These are phyloP conservation scores for Coffea humblotiana DNA, from an alignment of 305 asterid genomes.

Conservation along the genomic window DNA sequence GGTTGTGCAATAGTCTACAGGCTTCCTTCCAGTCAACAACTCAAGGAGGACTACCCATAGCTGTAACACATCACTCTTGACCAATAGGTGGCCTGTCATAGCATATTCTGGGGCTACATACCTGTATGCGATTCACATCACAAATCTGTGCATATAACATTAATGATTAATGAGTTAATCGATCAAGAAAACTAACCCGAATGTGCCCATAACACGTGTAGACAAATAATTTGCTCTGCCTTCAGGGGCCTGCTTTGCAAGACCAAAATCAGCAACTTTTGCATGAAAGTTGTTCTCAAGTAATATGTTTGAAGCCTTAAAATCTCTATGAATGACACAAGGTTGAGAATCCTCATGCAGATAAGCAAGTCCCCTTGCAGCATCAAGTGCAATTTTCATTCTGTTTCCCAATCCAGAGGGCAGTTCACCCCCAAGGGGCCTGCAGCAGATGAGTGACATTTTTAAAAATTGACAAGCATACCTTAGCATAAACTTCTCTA, in stretches of 20 bases:
- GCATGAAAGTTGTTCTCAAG: conserved; percentile 90
- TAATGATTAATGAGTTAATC: conserved; percentile 8
- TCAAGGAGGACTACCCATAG: conserved; percentile 98
- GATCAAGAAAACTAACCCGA: conserved; percentile 66
- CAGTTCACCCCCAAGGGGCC: conserved; percentile 92
- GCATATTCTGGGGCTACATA: conserved; percentile 99
- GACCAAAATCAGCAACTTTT: conserved; percentile 98
- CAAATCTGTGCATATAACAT: conserved; percentile 13
- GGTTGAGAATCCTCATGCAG: conserved; percentile 99
- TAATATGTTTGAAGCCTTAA: conserved; percentile 92
- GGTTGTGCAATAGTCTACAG: conserved; percentile 98
- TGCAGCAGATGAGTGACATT: conserved; percentile 32
- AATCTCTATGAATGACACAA: conserved; percentile 95
- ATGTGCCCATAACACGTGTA: conserved; percentile 99
- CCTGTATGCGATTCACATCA: conserved; percentile 38
- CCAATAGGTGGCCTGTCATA: conserved; percentile 96
- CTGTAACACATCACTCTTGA: conserved; percentile 99
- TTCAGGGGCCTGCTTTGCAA: conserved; percentile 95
- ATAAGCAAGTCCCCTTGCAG: conserved; percentile 98
- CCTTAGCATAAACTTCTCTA: conserved; percentile 1
- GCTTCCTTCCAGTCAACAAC: conserved; percentile 87
- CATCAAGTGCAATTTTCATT: conserved; percentile 97
- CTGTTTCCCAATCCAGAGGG: conserved; percentile 96
- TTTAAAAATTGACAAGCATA: conserved; percentile 6
- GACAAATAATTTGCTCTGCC: conserved; percentile 87